Evolutionary conservation across 352 stramenopile genomes (phyloP).

Genomic region (Globisporangium cystogenes): DNA sequence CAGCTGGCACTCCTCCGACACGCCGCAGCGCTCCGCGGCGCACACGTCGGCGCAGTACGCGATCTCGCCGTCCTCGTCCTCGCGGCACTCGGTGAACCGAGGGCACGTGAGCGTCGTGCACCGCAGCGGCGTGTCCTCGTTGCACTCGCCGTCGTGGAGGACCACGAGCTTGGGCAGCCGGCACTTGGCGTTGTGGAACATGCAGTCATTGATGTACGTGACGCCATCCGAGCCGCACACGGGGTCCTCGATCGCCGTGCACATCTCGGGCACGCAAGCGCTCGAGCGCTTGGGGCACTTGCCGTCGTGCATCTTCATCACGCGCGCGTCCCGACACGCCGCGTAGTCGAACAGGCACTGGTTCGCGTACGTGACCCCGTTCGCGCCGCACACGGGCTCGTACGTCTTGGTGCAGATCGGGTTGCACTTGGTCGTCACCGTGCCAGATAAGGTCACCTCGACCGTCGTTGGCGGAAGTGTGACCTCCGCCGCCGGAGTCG

Average conservation of each 20-base stretch:
- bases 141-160: constrained; percentile 40
- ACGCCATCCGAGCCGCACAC: constrained; percentile 27
- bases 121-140: constrained; percentile 29
- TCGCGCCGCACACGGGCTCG: constrained; percentile 50
- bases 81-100: constrained; percentile 30
- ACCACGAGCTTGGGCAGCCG: constrained; percentile 21
- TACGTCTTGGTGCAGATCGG: constrained; percentile 38
- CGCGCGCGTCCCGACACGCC: constrained; percentile 25
- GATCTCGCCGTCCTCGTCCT: constrained; percentile 23
- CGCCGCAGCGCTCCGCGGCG: constrained; percentile 38
- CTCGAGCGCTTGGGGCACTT: constrained; percentile 31
- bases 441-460: constrained; percentile 5
- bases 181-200: constrained; percentile 24
- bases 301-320: constrained; percentile 30
- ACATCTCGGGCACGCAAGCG: constrained; percentile 35
- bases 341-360: constrained; percentile 48
- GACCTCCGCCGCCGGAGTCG: not conserved
- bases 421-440: constrained; percentile 28
- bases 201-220: constrained; percentile 32
- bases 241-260: constrained; percentile 20
- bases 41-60: constrained; percentile 54
- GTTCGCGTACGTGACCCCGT: constrained; percentile 61
- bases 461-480: not conserved
- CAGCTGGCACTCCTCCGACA: constrained; percentile 37
- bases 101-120: constrained; percentile 46